phyloP scores from a whole-genome alignment of 2,329 filamentous ascomycete genomes.

The Trichocomaceae sp. region DNA sequence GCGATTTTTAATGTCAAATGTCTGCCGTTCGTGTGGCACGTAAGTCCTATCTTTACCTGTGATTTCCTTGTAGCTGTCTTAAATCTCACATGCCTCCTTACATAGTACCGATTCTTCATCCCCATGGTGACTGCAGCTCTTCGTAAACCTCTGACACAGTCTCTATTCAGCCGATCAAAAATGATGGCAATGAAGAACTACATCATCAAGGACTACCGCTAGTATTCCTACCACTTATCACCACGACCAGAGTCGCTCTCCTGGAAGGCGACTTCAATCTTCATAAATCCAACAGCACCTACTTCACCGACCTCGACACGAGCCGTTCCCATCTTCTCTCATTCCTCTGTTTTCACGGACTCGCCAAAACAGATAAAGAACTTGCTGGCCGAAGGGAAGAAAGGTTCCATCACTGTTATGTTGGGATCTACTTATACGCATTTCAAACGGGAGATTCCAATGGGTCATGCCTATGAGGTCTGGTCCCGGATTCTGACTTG shows the following conservation, averaged over 20 bases:
- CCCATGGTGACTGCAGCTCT: slow-evolving; percentile 5
- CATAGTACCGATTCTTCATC: slow-evolving; percentile 8
- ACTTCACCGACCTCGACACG: slow-evolving; percentile 51
- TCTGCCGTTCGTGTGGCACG: slow-evolving; percentile 13
- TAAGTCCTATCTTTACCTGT: slow-evolving; percentile 4
- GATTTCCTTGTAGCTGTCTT: neutral
- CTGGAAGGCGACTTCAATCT: slow-evolving; percentile 17
- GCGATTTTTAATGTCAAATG: slow-evolving; percentile 11
- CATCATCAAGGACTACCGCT: neutral
- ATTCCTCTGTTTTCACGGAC: slow-evolving; percentile 12
- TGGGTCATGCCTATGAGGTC: slow-evolving; percentile 19
- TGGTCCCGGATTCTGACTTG: slow-evolving; percentile 22
- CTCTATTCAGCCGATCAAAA: slow-evolving; percentile 2
- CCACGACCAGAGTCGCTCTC: slow-evolving; percentile 7
- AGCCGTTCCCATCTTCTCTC: slow-evolving; percentile 44
- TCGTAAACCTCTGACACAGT: slow-evolving; percentile 6
- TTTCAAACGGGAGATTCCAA: slow-evolving; percentile 20
- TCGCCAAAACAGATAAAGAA: slow-evolving; percentile 6
- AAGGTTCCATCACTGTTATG: slow-evolving; percentile 13
- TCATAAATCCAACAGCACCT: slow-evolving; percentile 47
- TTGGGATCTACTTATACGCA: slow-evolving; percentile 17
- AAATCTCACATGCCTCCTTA: neutral
- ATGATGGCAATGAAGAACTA: neutral
- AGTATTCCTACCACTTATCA: slow-evolving; percentile 14
- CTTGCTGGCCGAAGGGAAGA: slow-evolving; percentile 6